phyloP scores from a whole-genome alignment of 1,139 yeast genomes.

The Yamadazyma oceani region DNA sequence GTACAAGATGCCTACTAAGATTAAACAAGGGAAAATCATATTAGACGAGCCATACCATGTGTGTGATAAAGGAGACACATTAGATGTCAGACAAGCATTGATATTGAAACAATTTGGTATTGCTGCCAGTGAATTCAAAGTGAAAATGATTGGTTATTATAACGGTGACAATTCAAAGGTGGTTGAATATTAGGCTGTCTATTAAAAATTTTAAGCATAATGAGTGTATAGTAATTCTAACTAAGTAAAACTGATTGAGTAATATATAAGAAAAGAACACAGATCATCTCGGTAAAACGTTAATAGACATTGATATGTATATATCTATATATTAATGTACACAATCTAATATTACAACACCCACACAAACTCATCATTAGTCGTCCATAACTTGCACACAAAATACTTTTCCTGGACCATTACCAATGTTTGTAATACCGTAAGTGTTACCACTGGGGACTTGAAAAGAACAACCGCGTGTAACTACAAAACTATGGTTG shows the following conservation, averaged over 20 bases:
- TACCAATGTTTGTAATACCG: slow-evolving; percentile 60
- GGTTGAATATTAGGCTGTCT: slow-evolving; percentile 19
- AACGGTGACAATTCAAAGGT: slow-evolving; percentile 51
- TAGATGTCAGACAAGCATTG: slow-evolving; percentile 90
- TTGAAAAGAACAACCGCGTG: slow-evolving; percentile 76
- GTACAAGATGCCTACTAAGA: slow-evolving; percentile 86
- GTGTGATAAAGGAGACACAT: slow-evolving; percentile 73
- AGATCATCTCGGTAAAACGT: no score
- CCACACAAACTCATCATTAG: neutral
- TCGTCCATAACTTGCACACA: slow-evolving; percentile 63
- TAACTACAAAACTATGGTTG: slow-evolving; percentile 58
- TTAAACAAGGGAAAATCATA: slow-evolving; percentile 83
- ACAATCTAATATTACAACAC: slow-evolving; percentile 2
- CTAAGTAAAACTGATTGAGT: neutral
- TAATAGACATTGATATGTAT: no score
- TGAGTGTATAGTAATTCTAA: slow-evolving; percentile 5
- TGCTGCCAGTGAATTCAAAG: slow-evolving; percentile 89
- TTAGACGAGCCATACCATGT: slow-evolving; percentile 76
- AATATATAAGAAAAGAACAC: neutral
- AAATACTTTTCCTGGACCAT: slow-evolving; percentile 59
- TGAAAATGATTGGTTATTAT: slow-evolving; percentile 74
- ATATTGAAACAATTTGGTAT: slow-evolving; percentile 93
- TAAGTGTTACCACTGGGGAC: slow-evolving; percentile 78
- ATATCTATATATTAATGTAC: slow-evolving; percentile 9
- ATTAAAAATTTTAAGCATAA: slow-evolving; percentile 2